Evolutionary conservation across 345 rosid genomes (phyloP), one percentile per base, ranked within the genome.

Genomic region (Ricinus communis): DNA sequence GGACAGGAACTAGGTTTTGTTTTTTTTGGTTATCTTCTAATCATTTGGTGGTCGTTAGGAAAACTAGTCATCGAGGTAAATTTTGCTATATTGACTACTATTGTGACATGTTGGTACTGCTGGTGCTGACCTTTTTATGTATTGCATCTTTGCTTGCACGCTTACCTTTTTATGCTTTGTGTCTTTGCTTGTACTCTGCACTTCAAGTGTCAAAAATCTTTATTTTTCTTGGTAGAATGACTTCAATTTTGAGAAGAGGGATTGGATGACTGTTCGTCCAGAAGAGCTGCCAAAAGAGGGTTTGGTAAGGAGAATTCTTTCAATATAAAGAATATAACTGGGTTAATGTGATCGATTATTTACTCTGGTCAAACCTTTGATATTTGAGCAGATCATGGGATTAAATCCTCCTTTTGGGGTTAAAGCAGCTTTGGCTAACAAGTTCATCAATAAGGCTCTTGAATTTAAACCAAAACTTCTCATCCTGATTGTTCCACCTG

Each of bases 381-480:
- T 73, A 64, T 41, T 65, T 71, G 75, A 58, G 70, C 79, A 95
- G 99, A 86, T 95, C 71, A 87, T 92, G 96, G 97, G 99, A 74
- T 74, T 92, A 71, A 95, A 92, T 82, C 99, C 99, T 74, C 99
- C 99, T 50, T 95, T 95, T 78, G 99, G 99, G 73, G 79, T 85
- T 68, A 86, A 85, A 75, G 91, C 88, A 58, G 77, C 79, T 72
- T 84, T 82, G 80, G 99, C 97, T 31, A 89, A 91, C 83, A 80
- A 81, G 85, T 90, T 95, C 66, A 85, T 95, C 50, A 68, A 84
- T 13, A 87, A 88, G 85, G 97, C 97, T 71, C 97, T 95, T 55
- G 82, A 87, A 68, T 95, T 95, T 81, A 82, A 84, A 54, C 99
- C 99, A 41, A 95, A 95, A 80, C 91, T 92, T 57, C 81, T 92